Conservation (phyloP, 2,329 filamentous ascomycete genomes). For the Penicillium sp. region DNA sequence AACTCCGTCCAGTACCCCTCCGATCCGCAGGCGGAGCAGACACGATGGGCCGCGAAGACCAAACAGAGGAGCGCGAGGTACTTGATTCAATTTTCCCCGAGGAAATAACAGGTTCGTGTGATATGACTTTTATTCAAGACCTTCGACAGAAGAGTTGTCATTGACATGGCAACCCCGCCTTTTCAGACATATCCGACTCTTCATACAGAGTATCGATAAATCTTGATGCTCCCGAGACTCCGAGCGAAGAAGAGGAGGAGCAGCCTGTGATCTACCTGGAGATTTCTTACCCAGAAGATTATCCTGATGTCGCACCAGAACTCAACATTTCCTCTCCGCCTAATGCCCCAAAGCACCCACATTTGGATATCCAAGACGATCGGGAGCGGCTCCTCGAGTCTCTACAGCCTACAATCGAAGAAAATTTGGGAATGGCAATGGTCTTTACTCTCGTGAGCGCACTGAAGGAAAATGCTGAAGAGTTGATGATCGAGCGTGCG, state of each 20-base stretch:
- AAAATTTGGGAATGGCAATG: conserved; percentile 98
- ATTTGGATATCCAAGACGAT: conserved; percentile 81
- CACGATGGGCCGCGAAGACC: conserved; percentile 72
- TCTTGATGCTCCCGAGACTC: conserved; percentile 75
- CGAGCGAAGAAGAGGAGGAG: conserved; percentile 64
- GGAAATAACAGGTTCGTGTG: conserved; percentile 79
- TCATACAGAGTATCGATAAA: conserved; percentile 84
- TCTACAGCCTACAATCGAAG: conserved; percentile 76
- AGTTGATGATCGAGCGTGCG: conserved; percentile 75
- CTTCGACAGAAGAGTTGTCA: background rate
- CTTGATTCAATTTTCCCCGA: conserved; percentile 98
- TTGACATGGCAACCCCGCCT: conserved; percentile 6
- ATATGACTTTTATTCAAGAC: background rate
- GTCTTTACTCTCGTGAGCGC: conserved; percentile 87
- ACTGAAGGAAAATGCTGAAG: conserved; percentile 89
- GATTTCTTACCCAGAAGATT: conserved; percentile 85
- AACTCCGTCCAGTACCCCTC: conserved; percentile 31
- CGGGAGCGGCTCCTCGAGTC: conserved; percentile 72
- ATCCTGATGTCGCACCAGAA: conserved; percentile 83
- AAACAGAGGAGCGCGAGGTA: conserved; percentile 93
- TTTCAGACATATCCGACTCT: conserved; percentile 82
- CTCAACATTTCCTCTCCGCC: conserved; percentile 78
- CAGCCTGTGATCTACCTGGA: conserved; percentile 75
- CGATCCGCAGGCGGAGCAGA: conserved; percentile 33
- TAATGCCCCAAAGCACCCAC: conserved; percentile 69